Evolutionary conservation across 768 basidiomycete genomes (phyloP), one percentile per base, ranked within the genome.

Genomic region (Naganishia kalamii): DNA sequence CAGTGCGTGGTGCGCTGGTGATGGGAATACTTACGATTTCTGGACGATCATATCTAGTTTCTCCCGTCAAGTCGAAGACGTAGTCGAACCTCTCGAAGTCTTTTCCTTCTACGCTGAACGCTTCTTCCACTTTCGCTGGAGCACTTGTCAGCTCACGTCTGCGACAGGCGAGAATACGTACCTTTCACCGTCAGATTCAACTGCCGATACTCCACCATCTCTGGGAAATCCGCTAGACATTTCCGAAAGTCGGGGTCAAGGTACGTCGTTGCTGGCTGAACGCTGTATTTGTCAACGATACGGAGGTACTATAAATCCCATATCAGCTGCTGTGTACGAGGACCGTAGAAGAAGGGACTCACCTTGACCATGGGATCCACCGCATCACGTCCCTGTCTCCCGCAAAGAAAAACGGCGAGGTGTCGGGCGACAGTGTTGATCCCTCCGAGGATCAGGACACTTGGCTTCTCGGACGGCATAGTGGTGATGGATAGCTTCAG

Each of bases 61-160:
- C 74, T 6, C 76, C 76, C 6, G 73, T 74, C 62, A 77, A 62
- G 49, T 77, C 76, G 60, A 70, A 74, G 3, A 77, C 71, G n/a
- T 71, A 67, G 57, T 75, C 73, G 43, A 74, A 77, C 30, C 30
- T 23, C 1, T 25, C 60, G 40, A 52, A 54, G 40, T 62, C 52
- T 33, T 32, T 37, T 10, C 3, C 37, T 23, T 40, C 29, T 27
- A 68, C 69, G 4, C 59, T 67, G 62, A 77, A 74, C 5, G 72
- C 57, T 49, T 72, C 72, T 12, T 41, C 44, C 49, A 75, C 68
- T 40, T 66, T 65, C 10, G 19, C 54, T 48, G 8, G 37, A 57
- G 19, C 23, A 13, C 11, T 15, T 1, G 8, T n/a, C 8, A 17
- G 19, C n/a, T 21, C 32, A 27, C 11, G 17, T 3, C 2, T 4